phyloP scores from a whole-genome alignment of 2,329 filamentous ascomycete species.

The Fusarium gaditjirri region DNA sequence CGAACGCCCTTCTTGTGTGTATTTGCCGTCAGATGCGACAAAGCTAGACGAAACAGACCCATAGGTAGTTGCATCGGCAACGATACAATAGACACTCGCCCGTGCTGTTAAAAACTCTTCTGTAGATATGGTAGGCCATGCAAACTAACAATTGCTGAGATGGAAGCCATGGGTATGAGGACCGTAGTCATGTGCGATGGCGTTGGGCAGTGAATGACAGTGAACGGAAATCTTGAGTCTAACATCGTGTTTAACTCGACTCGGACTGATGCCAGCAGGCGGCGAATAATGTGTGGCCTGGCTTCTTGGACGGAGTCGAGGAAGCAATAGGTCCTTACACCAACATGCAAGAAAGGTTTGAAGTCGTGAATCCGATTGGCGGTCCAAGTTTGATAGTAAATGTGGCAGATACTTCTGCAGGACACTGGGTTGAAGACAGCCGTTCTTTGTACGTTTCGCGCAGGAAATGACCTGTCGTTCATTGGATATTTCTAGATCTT shows the following conservation, averaged over 20 bases:
- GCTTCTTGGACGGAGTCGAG: neutral
- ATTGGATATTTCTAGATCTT: neutral
- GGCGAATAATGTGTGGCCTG: neutral
- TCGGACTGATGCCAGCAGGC: neutral
- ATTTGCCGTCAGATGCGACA: neutral
- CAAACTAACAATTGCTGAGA: neutral
- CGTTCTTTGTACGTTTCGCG: neutral
- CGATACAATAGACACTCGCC: neutral
- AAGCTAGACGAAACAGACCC: neutral
- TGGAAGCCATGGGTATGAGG: neutral
- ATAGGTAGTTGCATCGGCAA: neutral
- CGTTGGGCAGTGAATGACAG: neutral
- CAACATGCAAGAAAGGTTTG: neutral
- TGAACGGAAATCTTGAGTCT: neutral
- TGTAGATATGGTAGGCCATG: neutral
- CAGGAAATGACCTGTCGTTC: neutral
- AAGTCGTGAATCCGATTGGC: neutral
- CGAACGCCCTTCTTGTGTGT: neutral
- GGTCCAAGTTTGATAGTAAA: neutral
- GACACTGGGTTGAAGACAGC: neutral
- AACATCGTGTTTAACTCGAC: neutral
- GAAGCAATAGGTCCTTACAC: neutral
- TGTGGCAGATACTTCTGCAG: neutral
- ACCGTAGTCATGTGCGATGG: neutral
- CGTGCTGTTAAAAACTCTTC: neutral